A percentile compares a stretch with the other conserved stretches of the same genome.
phyloP scores from a whole-genome alignment of 2,329 filamentous ascomycete genomes.

The Pestalotiopsis sp. region DNA sequence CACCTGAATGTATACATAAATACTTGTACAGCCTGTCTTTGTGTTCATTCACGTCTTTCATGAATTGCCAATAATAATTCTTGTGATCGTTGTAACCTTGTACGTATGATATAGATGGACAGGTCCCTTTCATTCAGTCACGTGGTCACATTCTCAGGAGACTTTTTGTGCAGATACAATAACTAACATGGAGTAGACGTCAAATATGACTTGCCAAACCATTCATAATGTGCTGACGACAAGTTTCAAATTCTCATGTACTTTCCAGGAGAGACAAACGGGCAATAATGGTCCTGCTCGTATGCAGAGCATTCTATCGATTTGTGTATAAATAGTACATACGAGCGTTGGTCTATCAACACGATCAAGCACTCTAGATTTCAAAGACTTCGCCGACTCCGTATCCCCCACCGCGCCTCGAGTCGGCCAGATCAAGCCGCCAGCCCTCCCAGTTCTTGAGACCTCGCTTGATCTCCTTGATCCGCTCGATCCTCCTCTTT shows the following conservation, averaged over 20 bases:
- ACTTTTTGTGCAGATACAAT: too few relatives aligned
- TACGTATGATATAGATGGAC: too few relatives aligned
- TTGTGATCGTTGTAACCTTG: too few relatives aligned
- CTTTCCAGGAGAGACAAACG: too few relatives aligned
- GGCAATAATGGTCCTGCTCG: background rate
- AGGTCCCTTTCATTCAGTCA: too few relatives aligned
- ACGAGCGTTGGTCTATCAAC: background rate
- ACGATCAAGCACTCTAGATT: constrained; percentile 40
- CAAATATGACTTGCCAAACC: too few relatives aligned
- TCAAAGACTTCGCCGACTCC: constrained; percentile 68
- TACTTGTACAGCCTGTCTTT: background rate
- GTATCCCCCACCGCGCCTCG: constrained; percentile 55
- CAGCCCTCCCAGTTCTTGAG: constrained; percentile 71
- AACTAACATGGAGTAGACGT: too few relatives aligned
- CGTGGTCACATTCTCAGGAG: too few relatives aligned
- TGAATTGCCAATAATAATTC: too few relatives aligned
- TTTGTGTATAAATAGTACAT: background rate
- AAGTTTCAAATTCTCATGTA: too few relatives aligned
- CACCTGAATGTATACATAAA: background rate
- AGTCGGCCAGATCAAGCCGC: constrained; percentile 67
- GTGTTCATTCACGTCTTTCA: background rate
- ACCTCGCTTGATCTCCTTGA: constrained; percentile 65
- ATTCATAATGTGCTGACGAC: too few relatives aligned
- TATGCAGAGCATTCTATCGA: background rate
- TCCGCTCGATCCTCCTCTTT: constrained; percentile 61